Base-by-base conservation (phyloP, 1,284 basidiomycete species). In the Cryptococcus sp. region DNA sequence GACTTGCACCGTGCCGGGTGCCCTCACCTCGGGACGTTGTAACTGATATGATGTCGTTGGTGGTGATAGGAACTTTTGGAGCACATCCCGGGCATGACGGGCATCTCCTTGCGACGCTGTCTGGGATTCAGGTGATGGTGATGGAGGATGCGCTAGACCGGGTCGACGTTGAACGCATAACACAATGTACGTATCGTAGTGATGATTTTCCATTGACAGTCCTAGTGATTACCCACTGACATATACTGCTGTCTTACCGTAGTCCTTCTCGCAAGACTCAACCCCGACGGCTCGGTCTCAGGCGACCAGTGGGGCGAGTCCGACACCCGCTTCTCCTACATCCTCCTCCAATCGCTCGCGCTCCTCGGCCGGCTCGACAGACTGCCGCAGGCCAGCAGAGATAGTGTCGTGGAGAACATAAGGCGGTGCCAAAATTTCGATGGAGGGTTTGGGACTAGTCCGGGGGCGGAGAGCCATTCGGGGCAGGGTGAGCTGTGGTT, bases 11-110 rank as follows among this genome's bases (percentile, higher is more conserved):
- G n/a, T n/a, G n/a, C n/a, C n/a, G n/a, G n/a, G 39, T 12, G 18
- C 36, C 7, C 4, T n/a, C 46, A 12, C 11, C 37, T 35, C n/a
- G 44, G 12, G 12, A 12, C 13, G 44, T 15, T 13, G 13, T 46
- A 13, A 12, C 46, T 48, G 23, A 6, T 48, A 9, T 42, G 11
- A 18, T 42, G 33, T 40, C 24, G 36, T n/a, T 37, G n/a, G 43
- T n/a, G n/a, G 20, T 4, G 59, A n/a, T 67, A 92, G 93, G 94
- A 46, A 91, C 82, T 6, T 98, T 97, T 66, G 91, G 91, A 1
- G 87, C 92, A 12, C 89, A 95, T 72, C 93, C 94, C 0, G 85
- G 84, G 20, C 96, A 98, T 71, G 95, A 98, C 75, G 88, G 89
- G 1, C 92, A 98, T 69, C 79, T 98, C 2, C 84, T 87, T 33